Evolutionary conservation across 352 stramenopile genomes (phyloP).

Genomic region (Globisporangium okanoganense): DNA sequence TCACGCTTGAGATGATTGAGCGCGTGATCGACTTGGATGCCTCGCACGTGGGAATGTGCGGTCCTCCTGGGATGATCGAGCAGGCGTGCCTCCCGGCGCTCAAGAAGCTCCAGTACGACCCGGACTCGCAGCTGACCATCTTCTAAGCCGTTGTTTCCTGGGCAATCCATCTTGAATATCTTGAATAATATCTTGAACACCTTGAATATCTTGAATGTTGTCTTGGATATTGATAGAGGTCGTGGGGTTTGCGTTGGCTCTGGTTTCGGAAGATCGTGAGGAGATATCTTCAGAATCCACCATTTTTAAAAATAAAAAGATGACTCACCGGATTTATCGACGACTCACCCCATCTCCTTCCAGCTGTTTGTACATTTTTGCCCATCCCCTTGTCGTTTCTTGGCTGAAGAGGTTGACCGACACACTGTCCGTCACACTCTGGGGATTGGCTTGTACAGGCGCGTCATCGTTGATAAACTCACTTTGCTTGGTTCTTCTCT

Average conservation of each 20-base stretch:
- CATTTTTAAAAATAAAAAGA: too few species aligned
- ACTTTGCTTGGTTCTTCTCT: neutral
- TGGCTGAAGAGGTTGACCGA: constrained; percentile 12
- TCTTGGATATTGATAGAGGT: too few species aligned
- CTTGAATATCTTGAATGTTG: too few species aligned
- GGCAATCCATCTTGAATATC: neutral
- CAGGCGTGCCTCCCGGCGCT: constrained; percentile 90
- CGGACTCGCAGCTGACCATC: constrained; percentile 59
- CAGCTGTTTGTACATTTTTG: neutral
- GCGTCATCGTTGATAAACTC: constrained; percentile 21
- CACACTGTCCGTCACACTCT: constrained; percentile 5
- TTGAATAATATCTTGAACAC: too few species aligned
- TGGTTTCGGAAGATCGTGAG: neutral
- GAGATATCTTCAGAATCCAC: too few species aligned
- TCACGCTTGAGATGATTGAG: constrained; percentile 85
- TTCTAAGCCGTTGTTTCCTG: constrained; percentile 19
- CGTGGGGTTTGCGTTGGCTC: neutral
- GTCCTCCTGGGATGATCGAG: constrained; percentile 94
- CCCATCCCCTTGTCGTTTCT: constrained; percentile 1
- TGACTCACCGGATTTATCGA: constrained; percentile 16
- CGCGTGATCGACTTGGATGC: constrained; percentile 67
- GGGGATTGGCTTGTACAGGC: constrained; percentile 21
- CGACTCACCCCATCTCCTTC: constrained; percentile 21
- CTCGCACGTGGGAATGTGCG: constrained; percentile 87
- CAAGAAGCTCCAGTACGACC: constrained; percentile 78